Evolutionary conservation across 805 yeast genomes (phyloP), one percentile per base, ranked within the genome.

Genomic region (Barnettozyma sucrosica): DNA sequence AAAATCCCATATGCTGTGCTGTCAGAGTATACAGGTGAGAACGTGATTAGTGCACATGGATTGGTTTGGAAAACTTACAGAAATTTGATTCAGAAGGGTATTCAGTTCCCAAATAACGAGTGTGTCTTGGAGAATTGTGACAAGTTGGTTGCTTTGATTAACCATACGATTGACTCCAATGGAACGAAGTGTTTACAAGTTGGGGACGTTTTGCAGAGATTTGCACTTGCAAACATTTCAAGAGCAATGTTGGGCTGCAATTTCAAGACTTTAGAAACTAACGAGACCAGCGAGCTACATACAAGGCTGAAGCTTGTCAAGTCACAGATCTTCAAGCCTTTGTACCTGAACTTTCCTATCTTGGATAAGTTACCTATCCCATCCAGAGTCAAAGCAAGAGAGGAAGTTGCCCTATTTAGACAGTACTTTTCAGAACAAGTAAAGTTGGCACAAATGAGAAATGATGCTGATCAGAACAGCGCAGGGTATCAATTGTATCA

Each of bases 11-110:
- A 75, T 48, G 70, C 82, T 7, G 76, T 78, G 7, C 55, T 79
- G 25, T 72, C 82, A 1, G 66, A 69, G 4, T 80, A 79, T 51
- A 76, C 83, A 1, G 85, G 85, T 0, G 83, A 79, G 46, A 79
- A 80, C 53, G 69, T 80, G 4, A 79, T 80, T 19, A 77, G 83
- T 52, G 76, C 83, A 0, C 81, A 78, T 55, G 81, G 81, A 0
- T 57, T 60, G 4, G 58, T 61, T 24, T 80, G 85, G 85, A 75
- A 61, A 47, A 49, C 61, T 10, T 80, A 77, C 54, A 65, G 85
- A 46, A 58, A 59, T 4, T 55, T 72, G 24, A 59, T 78, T 23
- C 70, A 77, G 5, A 64, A 65, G n/a, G 69, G 79, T 3, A 67
- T 80, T 18, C 79, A 75, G 50, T 74, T 75, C 50, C 80, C 81